These are phyloP conservation scores for Dissoconium aciculare DNA, from an alignment of 2,329 filamentous ascomycete genomes.

Conservation along the genomic window DNA sequence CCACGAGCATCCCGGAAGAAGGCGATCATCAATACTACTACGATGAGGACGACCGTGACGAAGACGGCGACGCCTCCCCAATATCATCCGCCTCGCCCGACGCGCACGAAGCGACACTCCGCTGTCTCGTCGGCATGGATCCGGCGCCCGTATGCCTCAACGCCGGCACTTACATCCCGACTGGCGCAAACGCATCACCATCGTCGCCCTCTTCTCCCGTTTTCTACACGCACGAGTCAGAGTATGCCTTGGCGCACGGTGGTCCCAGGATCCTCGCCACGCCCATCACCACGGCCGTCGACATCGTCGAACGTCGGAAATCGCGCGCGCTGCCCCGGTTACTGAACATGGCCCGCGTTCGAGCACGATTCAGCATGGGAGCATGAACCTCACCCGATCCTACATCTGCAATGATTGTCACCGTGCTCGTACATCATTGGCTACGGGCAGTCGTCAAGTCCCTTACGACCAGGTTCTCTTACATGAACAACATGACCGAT, in stretches of 20 bases:
- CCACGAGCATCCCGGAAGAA: background rate
- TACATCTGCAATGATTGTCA: too few relatives aligned
- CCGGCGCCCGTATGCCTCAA: conserved; percentile 1
- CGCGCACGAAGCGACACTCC: background rate
- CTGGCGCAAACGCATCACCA: conserved; percentile 1
- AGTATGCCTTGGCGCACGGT: background rate
- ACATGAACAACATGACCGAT: too few relatives aligned
- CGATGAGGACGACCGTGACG: too few relatives aligned
- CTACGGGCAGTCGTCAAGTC: too few relatives aligned
- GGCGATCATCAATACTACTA: background rate
- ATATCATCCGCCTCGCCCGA: too few relatives aligned
- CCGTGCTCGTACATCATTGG: too few relatives aligned
- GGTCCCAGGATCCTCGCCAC: conserved; percentile 1
- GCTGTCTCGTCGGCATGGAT: background rate
- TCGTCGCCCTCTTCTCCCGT: background rate
- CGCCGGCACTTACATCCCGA: conserved; percentile 6
- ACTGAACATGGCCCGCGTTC: background rate
- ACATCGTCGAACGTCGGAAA: conserved; percentile 1
- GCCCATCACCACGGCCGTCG: background rate
- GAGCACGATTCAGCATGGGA: background rate
- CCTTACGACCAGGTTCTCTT: too few relatives aligned
- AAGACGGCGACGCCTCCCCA: too few relatives aligned
- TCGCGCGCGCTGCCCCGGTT: background rate
- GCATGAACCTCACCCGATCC: too few relatives aligned
- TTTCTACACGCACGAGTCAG: background rate